Evolutionary conservation across 148 eudicot species (phyloP), one percentile per base, ranked within the genome.

Genomic region (Camellia japonica): DNA sequence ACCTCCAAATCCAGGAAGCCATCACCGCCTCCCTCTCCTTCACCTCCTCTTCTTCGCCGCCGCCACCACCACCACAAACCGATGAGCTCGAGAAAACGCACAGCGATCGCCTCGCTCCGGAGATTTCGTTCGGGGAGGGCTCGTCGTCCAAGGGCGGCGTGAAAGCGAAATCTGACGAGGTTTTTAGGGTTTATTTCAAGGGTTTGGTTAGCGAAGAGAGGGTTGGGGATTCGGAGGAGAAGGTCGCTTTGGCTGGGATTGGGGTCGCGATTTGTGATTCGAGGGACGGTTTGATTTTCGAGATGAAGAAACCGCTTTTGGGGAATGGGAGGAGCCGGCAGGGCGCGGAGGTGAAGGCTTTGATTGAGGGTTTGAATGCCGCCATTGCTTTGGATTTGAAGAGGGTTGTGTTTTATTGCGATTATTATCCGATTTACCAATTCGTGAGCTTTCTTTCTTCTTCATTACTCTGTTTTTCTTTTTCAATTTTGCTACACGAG

Each of bases 261-360:
- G 93, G 96, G 3, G 84, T 92, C 47, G 92, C 93, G 42, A 89
- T 90, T 61, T 90, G 91, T 76, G 92, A 89, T 67, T 86, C 90
- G 62, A 84, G 84, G 46, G 92, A 89, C 65, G 84, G 84, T 44
- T 83, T 90, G 78, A 75, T 90, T 75, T 90, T 89, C 80, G 88
- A 92, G 83, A n/a, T 90, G 81, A 80, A 81, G 63, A 90, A 90
- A 86, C 89, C 91, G 10, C 46, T 87, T 72, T 18, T 70, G 6
- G 85, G 83, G 51, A 46, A 46, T 43, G 90, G 87, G 68, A 66
- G 38, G 78, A 83, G 80, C 74, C 82, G 82, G 12, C 85, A 43
- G 73, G 55, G 56, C 11, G 81, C 79, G 49, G 92, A 89, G 73
- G 19, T 78, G 19, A 76, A 80, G 86, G 97, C 97, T 43, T 82